These are phyloP conservation scores for Colletotrichum sojae DNA, from an alignment of 2,329 filamentous ascomycete genomes.

Conservation along the genomic window DNA sequence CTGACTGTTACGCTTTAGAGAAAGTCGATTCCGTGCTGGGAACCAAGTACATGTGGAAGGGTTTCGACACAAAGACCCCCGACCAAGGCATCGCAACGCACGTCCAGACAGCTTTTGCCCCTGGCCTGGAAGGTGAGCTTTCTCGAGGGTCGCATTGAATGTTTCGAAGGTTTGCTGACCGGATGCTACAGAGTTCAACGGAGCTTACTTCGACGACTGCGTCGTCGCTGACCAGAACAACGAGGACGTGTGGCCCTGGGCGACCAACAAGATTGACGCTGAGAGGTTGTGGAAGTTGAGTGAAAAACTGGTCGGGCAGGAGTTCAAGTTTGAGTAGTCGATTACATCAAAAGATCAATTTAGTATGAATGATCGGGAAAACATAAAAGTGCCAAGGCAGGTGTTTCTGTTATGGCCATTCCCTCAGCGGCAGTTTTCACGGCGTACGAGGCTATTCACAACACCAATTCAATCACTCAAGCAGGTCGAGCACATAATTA, in stretches of 20 bases:
- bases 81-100: slow-evolving; percentile 50
- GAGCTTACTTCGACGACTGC: slow-evolving; percentile 48
- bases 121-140: slow-evolving; percentile 7
- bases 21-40: slow-evolving; percentile 20
- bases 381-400: no score
- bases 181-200: slow-evolving; percentile 41
- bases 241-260: slow-evolving; percentile 48
- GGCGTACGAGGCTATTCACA: no score
- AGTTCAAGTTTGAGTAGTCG: slow-evolving; percentile 45
- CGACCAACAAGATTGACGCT: slow-evolving; percentile 46
- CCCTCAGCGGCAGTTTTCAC: no score
- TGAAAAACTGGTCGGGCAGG: slow-evolving; percentile 51
- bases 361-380: background rate
- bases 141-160: background rate
- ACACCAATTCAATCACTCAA: no score
- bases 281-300: slow-evolving; percentile 52
- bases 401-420: no score
- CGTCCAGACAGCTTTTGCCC: slow-evolving; percentile 52
- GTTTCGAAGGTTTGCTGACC: background rate
- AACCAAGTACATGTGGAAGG: slow-evolving; percentile 40
- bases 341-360: no score
- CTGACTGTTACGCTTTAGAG: slow-evolving; percentile 8
- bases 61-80: slow-evolving; percentile 43
- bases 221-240: slow-evolving; percentile 45
- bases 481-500: no score